These are phyloP conservation scores for Aspergillus biplanus DNA, from an alignment of 495 filamentous ascomycete species.

Conservation along the genomic window DNA sequence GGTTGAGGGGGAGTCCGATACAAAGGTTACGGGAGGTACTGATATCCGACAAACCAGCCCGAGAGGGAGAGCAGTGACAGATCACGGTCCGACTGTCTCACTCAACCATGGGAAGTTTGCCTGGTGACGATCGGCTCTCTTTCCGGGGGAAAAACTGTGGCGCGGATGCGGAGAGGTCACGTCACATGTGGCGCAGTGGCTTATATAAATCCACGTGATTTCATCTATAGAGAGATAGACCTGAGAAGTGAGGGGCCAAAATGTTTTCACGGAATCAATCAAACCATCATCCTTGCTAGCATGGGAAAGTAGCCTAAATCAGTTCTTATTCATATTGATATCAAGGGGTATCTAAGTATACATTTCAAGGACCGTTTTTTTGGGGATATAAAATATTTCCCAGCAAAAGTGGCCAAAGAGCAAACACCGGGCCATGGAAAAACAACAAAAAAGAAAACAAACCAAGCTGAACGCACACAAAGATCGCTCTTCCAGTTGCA, in stretches of 20 bases:
- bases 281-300: not conserved
- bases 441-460: too few species aligned
- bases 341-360: constrained; percentile 37
- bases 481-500: constrained; percentile 16
- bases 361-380: constrained; percentile 23
- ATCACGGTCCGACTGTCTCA: not conserved
- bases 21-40: not conserved
- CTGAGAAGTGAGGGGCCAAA: too few species aligned
- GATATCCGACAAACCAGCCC: too few species aligned
- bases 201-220: not conserved
- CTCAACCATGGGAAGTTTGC: constrained; percentile 17
- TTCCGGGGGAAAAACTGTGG: constrained; percentile 15
- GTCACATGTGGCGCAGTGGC: constrained; percentile 10
- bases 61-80: not conserved
- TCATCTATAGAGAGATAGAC: not conserved
- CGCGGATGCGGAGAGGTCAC: constrained; percentile 2
- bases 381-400: constrained; percentile 9
- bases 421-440: constrained; percentile 17
- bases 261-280: not conserved
- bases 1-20: not conserved
- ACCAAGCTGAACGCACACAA: constrained; percentile 6
- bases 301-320: not conserved
- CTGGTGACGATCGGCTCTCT: constrained; percentile 11
- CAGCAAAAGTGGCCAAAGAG: constrained; percentile 10
- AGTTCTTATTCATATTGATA: constrained; percentile 17